Percentiles rank a stretch among this genome's conserved stretches.
Evolutionary conservation across 192 early-diverging fungal species (phyloP).

Genomic region (Linnemannia zychae): DNA sequence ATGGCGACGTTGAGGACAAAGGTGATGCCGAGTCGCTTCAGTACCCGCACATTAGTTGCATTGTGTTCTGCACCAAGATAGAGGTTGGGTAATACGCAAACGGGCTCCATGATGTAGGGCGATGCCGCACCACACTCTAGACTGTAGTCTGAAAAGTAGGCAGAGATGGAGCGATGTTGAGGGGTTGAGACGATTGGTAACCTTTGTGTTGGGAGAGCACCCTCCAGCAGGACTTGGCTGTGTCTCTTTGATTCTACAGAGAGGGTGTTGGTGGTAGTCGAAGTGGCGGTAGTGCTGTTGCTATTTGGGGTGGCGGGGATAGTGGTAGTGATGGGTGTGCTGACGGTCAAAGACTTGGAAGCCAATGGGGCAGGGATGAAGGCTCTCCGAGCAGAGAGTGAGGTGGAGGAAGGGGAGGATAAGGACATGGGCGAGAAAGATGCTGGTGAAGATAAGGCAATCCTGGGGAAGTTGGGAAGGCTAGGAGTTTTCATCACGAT

Average conservation of each 20-base stretch:
- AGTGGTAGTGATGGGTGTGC: neutral
- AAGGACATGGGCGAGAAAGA: slow-evolving; percentile 23
- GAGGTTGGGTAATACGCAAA: slow-evolving; percentile 72
- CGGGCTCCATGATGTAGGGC: slow-evolving; percentile 71
- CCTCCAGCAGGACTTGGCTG: slow-evolving; percentile 47
- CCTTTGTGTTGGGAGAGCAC: slow-evolving; percentile 39
- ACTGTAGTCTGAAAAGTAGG: slow-evolving; percentile 55
- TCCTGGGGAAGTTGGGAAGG: neutral
- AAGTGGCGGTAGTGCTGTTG: neutral
- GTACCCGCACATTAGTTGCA: slow-evolving; percentile 64
- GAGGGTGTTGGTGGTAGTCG: neutral
- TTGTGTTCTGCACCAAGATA: slow-evolving; percentile 78
- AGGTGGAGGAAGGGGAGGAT: slow-evolving; percentile 26
- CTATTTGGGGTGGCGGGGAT: neutral
- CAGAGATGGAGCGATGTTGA: slow-evolving; percentile 49
- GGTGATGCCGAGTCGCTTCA: slow-evolving; percentile 67
- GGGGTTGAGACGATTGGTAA: slow-evolving; percentile 19
- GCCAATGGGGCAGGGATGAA: slow-evolving; percentile 41
- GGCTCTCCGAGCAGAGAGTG: slow-evolving; percentile 30
- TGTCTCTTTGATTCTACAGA: slow-evolving; percentile 21
- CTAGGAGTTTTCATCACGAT: neutral
- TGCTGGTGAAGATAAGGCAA: neutral
- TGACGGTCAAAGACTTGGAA: slow-evolving; percentile 21
- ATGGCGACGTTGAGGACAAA: slow-evolving; percentile 81
- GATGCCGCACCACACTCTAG: slow-evolving; percentile 51